Conservation (phyloP, 306 rosid species). For the Canavalia gladiata region DNA sequence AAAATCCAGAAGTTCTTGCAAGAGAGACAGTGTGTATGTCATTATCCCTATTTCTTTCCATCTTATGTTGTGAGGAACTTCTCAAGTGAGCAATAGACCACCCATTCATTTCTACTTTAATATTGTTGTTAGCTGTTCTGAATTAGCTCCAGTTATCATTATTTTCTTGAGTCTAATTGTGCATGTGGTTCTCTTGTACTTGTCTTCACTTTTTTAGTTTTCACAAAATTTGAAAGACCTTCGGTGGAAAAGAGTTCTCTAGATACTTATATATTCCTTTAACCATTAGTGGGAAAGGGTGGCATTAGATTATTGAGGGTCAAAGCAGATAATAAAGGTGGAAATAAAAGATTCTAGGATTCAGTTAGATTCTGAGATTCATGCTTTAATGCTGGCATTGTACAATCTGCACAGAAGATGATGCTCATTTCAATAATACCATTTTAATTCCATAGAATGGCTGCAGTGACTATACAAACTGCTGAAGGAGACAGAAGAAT, state of each 20-base stretch:
- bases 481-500: conserved; percentile 31
- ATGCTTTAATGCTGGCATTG: conserved; percentile 23
- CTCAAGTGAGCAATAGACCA: conserved; percentile 24
- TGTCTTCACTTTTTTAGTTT: conserved; percentile 12
- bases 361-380: conserved; percentile 9
- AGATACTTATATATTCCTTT: neutral
- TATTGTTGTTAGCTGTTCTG: conserved; percentile 4
- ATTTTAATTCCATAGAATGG: neutral
- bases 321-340: neutral
- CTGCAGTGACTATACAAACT: neutral
- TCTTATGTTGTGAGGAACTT: conserved; percentile 38
- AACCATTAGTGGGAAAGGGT: neutral
- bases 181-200: conserved; percentile 3
- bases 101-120: conserved; percentile 21
- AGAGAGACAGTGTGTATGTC: conserved; percentile 90
- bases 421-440: conserved; percentile 20
- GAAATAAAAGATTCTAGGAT: conserved; percentile 9
- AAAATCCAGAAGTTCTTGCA: conserved; percentile 87
- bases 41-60: conserved; percentile 45
- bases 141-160: conserved; percentile 5
- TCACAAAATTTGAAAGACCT: conserved; percentile 14
- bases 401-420: conserved; percentile 17
- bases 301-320: neutral
- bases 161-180: conserved; percentile 18
- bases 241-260: neutral